These are phyloP conservation scores for Cyclotella cryptica DNA, from an alignment of 108 stramenopile species.

Conservation along the genomic window DNA sequence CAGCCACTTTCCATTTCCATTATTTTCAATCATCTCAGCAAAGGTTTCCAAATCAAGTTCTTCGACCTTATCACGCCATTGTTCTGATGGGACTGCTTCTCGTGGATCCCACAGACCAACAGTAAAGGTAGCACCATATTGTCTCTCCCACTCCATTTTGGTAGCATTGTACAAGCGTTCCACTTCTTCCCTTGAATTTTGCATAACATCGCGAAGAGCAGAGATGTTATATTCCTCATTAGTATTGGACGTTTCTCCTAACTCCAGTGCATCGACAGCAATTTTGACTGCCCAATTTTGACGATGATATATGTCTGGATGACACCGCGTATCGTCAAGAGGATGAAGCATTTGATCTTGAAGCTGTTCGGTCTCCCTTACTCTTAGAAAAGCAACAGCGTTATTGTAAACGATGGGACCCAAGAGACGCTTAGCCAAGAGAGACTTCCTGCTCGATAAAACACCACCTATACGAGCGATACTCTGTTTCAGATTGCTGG, in stretches of 20 bases:
- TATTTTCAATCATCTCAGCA: constrained; percentile 78
- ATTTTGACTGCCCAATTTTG: constrained; percentile 91
- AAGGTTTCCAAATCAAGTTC: constrained; percentile 89
- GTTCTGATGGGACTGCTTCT: constrained; percentile 73
- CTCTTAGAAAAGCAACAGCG: constrained; percentile 86
- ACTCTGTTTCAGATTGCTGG: constrained; percentile 84
- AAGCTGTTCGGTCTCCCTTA: constrained; percentile 69
- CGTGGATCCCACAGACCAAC: constrained; percentile 81
- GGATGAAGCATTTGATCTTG: constrained; percentile 78
- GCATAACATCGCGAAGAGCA: constrained; percentile 83
- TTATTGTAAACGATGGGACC: constrained; percentile 92
- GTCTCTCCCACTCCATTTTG: constrained; percentile 82
- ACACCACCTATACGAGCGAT: constrained; percentile 72
- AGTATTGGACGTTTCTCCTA: constrained; percentile 55
- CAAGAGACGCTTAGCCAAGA: constrained; percentile 76
- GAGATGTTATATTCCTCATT: constrained; percentile 66
- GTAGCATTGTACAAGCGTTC: constrained; percentile 77
- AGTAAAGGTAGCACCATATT: constrained; percentile 78
- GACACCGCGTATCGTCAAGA: constrained; percentile 89
- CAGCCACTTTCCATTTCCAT: constrained; percentile 77
- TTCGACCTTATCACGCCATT: constrained; percentile 88
- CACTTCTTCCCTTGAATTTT: constrained; percentile 80
- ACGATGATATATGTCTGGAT: constrained; percentile 86
- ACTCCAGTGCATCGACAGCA: constrained; percentile 84
- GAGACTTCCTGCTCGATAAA: constrained; percentile 63